Percentiles rank a stretch among this genome's conserved stretches.
Conservation (phyloP, 805 yeast species). For the Torulaspora gathmanii region DNA sequence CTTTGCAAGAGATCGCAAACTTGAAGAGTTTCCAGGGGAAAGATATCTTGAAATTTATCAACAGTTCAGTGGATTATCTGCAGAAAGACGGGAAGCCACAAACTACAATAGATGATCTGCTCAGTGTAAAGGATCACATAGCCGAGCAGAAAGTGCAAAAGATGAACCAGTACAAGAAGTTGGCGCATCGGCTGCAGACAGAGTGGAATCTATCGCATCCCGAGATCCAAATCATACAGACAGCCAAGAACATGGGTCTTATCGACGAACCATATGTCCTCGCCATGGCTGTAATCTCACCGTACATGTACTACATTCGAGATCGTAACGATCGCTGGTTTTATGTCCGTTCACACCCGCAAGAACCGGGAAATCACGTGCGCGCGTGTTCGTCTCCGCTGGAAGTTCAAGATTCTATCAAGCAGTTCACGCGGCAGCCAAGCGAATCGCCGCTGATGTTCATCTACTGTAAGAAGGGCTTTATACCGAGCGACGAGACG, state of each 20-base stretch:
- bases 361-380: slow-evolving; percentile 19
- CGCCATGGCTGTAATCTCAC: slow-evolving; percentile 28
- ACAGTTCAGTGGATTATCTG: slow-evolving; percentile 29
- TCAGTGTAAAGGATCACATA: slow-evolving; percentile 15
- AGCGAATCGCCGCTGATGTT: slow-evolving; percentile 34
- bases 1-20: slow-evolving; percentile 21
- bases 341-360: slow-evolving; percentile 14
- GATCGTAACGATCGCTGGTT: slow-evolving; percentile 23
- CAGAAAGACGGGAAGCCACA: slow-evolving; percentile 13
- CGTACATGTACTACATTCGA: slow-evolving; percentile 27
- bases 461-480: slow-evolving; percentile 22
- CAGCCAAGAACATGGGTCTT: slow-evolving; percentile 25
- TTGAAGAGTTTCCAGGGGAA: slow-evolving; percentile 34
- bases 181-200: slow-evolving; percentile 24
- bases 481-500: slow-evolving; percentile 17
- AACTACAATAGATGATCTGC: slow-evolving; percentile 12
- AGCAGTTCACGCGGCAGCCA: slow-evolving; percentile 23
- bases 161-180: slow-evolving; percentile 29
- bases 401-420: slow-evolving; percentile 24
- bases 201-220: slow-evolving; percentile 32
- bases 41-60: slow-evolving; percentile 27
- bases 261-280: slow-evolving; percentile 29
- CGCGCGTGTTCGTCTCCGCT: slow-evolving; percentile 14
- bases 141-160: slow-evolving; percentile 14
- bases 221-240: slow-evolving; percentile 22